A percentile compares a stretch with the other conserved stretches of the same genome.
phyloP scores from a whole-genome alignment of 1,139 yeast genomes.

The Sugiyamaella paludigena region DNA sequence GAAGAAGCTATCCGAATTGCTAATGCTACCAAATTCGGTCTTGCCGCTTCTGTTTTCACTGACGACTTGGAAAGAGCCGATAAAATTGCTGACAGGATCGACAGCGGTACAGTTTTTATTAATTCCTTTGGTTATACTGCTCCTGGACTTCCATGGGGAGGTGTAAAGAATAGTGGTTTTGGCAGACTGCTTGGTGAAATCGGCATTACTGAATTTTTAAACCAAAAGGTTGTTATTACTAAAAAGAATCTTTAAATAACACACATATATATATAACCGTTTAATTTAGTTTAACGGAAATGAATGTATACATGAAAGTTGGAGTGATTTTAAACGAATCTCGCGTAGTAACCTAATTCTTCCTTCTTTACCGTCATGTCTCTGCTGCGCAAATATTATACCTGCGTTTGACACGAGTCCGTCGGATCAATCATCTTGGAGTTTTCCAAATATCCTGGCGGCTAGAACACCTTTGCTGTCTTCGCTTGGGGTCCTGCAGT shows the following conservation, averaged over 20 bases:
- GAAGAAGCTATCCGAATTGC: conserved; percentile 70
- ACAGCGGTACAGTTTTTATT: conserved; percentile 79
- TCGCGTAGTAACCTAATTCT: no score
- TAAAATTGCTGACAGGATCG: conserved; percentile 56
- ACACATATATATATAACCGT: no score
- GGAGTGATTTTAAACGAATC: no score
- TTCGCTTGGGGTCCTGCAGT: no score
- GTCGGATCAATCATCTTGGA: no score
- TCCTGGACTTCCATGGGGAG: conserved; percentile 74
- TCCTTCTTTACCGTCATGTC: no score
- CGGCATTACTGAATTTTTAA: conserved; percentile 18
- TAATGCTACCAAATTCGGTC: conserved; percentile 70
- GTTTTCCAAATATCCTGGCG: no score
- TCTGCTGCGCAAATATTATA: no score
- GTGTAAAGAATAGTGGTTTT: conserved; percentile 81
- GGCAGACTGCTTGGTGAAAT: conserved; percentile 89
- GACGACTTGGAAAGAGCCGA: conserved; percentile 54
- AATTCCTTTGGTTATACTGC: conserved; percentile 79
- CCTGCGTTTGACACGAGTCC: no score
- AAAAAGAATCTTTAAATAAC: conserved; percentile 1
- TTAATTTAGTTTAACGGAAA: no score
- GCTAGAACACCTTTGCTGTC: no score
- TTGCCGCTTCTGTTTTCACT: conserved; percentile 80
- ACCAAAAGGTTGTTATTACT: conserved; percentile 10
- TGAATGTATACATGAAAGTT: no score